These are phyloP conservation scores for Elasticomyces elasticus DNA, from an alignment of 495 filamentous ascomycete genomes.

Conservation along the genomic window DNA sequence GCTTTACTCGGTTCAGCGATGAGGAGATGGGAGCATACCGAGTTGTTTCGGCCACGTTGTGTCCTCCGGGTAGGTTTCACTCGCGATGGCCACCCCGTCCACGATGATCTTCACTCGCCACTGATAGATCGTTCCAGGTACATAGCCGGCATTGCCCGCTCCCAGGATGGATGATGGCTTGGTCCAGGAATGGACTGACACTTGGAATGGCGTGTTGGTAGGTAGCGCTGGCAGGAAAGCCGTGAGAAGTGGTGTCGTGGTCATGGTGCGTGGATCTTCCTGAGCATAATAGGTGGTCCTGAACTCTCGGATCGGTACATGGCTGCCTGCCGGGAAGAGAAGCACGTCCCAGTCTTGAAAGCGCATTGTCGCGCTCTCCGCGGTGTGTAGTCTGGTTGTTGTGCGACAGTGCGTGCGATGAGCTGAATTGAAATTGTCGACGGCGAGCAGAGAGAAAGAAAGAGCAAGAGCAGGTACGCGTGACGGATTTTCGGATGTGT, in stretches of 20 bases:
- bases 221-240: conserved; percentile 65
- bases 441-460: too few species aligned
- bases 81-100: conserved; percentile 44
- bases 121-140: conserved; percentile 53
- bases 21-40: conserved; percentile 1
- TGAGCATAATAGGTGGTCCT: conserved; percentile 70
- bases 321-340: conserved; percentile 56
- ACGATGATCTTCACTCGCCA: conserved; percentile 50
- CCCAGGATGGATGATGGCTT: conserved; percentile 45
- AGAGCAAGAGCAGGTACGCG: too few species aligned
- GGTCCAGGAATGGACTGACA: conserved; percentile 79
- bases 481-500: too few species aligned
- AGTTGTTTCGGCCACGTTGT: conserved; percentile 7
- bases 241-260: conserved; percentile 57
- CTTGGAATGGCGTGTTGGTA: conserved; percentile 51
- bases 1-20: background rate
- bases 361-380: conserved; percentile 67
- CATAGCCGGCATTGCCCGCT: conserved; percentile 49
- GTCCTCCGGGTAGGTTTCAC: conserved; percentile 4
- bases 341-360: conserved; percentile 82
- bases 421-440: too few species aligned
- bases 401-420: too few species aligned
- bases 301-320: conserved; percentile 75
- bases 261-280: conserved; percentile 46
- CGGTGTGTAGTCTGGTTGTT: too few species aligned